Evolutionary conservation across 2,329 filamentous ascomycete genomes (phyloP), one percentile per base, ranked within the genome.

Genomic region (Epichloe typhina): DNA sequence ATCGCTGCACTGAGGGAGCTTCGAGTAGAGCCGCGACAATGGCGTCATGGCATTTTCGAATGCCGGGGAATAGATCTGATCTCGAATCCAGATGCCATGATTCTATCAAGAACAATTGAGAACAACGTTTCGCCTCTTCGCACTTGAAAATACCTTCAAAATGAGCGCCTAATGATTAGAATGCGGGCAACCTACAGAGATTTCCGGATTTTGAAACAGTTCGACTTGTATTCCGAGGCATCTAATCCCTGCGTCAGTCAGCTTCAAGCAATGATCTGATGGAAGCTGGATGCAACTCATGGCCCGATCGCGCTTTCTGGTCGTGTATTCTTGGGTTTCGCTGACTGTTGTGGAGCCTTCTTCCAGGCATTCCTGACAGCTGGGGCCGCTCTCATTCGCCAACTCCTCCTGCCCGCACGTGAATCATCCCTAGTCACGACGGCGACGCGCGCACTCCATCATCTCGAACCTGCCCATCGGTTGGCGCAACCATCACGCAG

Each of bases 1-100:
- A 17, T 17, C 17, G 17, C 17, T 17, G 17, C 17, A 17, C 17
- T 17, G 17, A 17, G 17, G 17, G 17, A 19, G 17, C 17, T 19
- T 19, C 17, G 5, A 38, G 5, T 1, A 19, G 17, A 19, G 17
- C 17, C 17, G 17, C 17, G 56, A 56, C 52, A 55, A 55, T 62
- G 54, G 56, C 60, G 56, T 55, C 59, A 57, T 59, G 54, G 56
- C 55, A 51, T 41, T 37, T 35, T 31, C 37, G 41, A 45, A 46
- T 40, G 35, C 41, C 46, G 46, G 41, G 38, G 46, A 52, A 44
- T 41, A 36, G 26, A 52, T 52, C 46, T 48, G 5, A n/a, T 52
- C 41, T 41, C 12, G 13, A 37, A 52, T 39, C 4, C 7, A 41
- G 5, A 35, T 15, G 31, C 11, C 26, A 41, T 39, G 11, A 8